Base-by-base conservation (phyloP, 139 green algal species). In the Limnomonas spitsbergensis region DNA sequence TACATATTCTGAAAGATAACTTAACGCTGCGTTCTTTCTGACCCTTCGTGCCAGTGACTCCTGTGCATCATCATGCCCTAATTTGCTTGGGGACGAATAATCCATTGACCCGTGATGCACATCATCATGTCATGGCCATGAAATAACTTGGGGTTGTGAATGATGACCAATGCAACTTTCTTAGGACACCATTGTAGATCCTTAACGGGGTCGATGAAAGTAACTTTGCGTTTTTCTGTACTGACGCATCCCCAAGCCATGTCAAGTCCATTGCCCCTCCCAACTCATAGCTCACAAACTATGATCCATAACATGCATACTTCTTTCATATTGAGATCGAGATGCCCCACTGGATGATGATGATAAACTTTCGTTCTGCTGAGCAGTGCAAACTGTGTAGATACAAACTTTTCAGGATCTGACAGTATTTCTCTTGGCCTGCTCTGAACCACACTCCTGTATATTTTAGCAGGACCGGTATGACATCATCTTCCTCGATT, bases 101-200 rank as follows among this genome's bases (percentile, higher is more conserved):
- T n/a, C n/a, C n/a, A n/a, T n/a, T n/a, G n/a, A n/a, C n/a, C n/a
- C n/a, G n/a, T n/a, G n/a, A n/a, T n/a, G n/a, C n/a, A n/a, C n/a
- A n/a, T n/a, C n/a, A n/a, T n/a, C n/a, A n/a, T n/a, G n/a, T n/a
- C n/a, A n/a, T n/a, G n/a, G n/a, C n/a, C n/a, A n/a, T n/a, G n/a
- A n/a, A n/a, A n/a, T n/a, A n/a, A n/a, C n/a, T n/a, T n/a, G n/a
- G n/a, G 56, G 56, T 69, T 69, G 56, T 69, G 56, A 35, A 26
- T 69, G 56, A 69, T 69, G 56, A 54, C 42, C 56, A 69, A 69
- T 27, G 34, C 56, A 7, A 35, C 14, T 38, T 34, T 69, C 56
- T 69, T 69, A 69, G 56, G 56, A 69, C 56, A 69, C 56, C 56
- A 69, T 69, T 69, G 56, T 69, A 69, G 56, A 9, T 69, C 56